A percentile compares a stretch with the other conserved stretches of the same genome.
Evolutionary conservation across 345 rosid genomes (phyloP).

Genomic region (Pelargonium nanum): DNA sequence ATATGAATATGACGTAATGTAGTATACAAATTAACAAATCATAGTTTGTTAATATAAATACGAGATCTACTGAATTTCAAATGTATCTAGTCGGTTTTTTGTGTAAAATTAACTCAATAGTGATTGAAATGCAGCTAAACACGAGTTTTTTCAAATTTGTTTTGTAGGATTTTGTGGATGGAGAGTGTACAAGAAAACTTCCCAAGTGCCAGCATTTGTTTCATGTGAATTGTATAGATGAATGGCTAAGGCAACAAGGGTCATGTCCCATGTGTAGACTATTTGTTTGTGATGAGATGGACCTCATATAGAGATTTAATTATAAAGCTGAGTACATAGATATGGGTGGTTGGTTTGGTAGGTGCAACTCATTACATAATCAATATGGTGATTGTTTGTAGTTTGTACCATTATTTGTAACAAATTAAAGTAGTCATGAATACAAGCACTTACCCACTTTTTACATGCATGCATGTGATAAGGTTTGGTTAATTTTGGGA

Average conservation of each 20-base stretch:
- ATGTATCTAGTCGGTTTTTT: not conserved
- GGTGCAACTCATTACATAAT: not conserved
- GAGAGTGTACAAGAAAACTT: constrained; percentile 1
- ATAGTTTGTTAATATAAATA: too few species aligned
- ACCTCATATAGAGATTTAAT: not conserved
- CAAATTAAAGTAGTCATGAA: too few species aligned
- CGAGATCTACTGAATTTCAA: too few species aligned
- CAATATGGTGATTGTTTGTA: not conserved
- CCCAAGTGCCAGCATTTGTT: not conserved
- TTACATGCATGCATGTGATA: too few species aligned
- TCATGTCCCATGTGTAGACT: constrained; percentile 6
- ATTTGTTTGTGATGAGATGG: not conserved
- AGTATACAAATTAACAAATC: too few species aligned
- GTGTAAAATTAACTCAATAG: not conserved
- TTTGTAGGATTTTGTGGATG: not conserved
- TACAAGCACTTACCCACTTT: too few species aligned
- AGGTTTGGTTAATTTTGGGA: too few species aligned
- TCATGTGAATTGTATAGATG: constrained; percentile 2
- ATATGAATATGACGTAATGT: too few species aligned
- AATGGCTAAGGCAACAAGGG: constrained; percentile 2
- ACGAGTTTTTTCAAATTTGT: not conserved
- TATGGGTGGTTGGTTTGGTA: not conserved
- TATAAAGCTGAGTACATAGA: not conserved
- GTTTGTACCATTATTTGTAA: too few species aligned
- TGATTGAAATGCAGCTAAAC: not conserved